Percentiles rank a stretch among this genome's conserved stretches.
phyloP scores from a whole-genome alignment of 495 filamentous ascomycete genomes.

The Lindgomyces ingoldianus region DNA sequence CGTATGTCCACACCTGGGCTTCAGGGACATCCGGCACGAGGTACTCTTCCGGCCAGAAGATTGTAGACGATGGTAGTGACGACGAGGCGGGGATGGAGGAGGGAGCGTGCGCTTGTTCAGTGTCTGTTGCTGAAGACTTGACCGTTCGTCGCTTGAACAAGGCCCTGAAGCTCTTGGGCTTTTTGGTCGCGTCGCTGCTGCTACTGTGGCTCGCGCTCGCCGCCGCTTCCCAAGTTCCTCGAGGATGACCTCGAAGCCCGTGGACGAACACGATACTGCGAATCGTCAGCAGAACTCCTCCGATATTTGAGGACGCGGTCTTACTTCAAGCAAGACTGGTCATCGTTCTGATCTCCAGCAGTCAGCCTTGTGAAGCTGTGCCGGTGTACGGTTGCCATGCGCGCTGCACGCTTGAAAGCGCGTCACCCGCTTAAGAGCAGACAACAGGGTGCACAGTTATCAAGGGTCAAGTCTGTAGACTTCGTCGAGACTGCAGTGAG shows the following conservation, averaged over 20 bases:
- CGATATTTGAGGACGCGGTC: background rate
- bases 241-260: background rate
- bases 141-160: background rate
- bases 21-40: slow-evolving; percentile 7
- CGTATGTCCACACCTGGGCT: slow-evolving; percentile 19
- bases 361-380: background rate
- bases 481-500: background rate
- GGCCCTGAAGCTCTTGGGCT: background rate
- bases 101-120: background rate
- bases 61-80: background rate
- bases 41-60: slow-evolving; percentile 20
- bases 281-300: background rate
- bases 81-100: background rate
- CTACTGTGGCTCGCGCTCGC: background rate
- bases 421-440: no score
- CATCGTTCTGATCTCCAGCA: background rate
- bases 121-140: background rate
- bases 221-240: background rate
- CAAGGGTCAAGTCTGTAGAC: background rate
- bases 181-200: background rate
- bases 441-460: background rate
- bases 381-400: background rate
- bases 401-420: background rate
- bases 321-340: background rate
- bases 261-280: background rate